Percentiles rank a stretch among this genome's conserved stretches.
These are phyloP conservation scores for Nakazawaea peltata DNA, from an alignment of 805 yeast genomes.

Conservation along the genomic window DNA sequence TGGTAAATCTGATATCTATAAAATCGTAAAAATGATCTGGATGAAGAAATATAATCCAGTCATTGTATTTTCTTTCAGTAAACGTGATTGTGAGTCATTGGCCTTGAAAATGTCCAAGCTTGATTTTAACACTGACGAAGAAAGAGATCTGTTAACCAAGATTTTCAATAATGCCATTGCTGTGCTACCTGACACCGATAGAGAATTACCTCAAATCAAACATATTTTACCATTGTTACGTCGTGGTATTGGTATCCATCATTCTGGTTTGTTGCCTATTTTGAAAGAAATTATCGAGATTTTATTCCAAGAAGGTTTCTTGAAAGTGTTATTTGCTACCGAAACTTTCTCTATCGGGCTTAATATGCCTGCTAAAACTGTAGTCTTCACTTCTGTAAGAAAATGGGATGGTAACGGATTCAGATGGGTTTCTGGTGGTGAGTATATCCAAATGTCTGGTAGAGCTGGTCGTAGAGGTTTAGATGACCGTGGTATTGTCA, in stretches of 20 bases:
- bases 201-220: constrained; percentile 89
- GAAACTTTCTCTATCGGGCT: constrained; percentile 98
- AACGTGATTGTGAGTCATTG: constrained; percentile 90
- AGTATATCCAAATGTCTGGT: constrained; percentile 98
- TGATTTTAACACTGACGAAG: constrained; percentile 91
- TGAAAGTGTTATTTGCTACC: constrained; percentile 93
- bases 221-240: constrained; percentile 81
- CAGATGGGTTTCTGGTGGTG: constrained; percentile 99
- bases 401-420: constrained; percentile 98
- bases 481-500: constrained; percentile 98
- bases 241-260: constrained; percentile 98
- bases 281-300: constrained; percentile 93
- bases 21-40: constrained; percentile 97
- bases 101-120: constrained; percentile 94
- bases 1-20: constrained; percentile 80
- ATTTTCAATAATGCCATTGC: constrained; percentile 88
- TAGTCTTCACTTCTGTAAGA: constrained; percentile 93
- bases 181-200: constrained; percentile 82
- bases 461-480: constrained; percentile 99
- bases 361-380: constrained; percentile 99
- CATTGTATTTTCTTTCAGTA: constrained; percentile 95
- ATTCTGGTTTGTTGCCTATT: constrained; percentile 91
- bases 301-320: constrained; percentile 90
- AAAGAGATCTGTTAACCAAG: constrained; percentile 82
- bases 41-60: constrained; percentile 94